Conservation (phyloP, 2,329 filamentous ascomycete genomes). For the Penicillium sp. region DNA sequence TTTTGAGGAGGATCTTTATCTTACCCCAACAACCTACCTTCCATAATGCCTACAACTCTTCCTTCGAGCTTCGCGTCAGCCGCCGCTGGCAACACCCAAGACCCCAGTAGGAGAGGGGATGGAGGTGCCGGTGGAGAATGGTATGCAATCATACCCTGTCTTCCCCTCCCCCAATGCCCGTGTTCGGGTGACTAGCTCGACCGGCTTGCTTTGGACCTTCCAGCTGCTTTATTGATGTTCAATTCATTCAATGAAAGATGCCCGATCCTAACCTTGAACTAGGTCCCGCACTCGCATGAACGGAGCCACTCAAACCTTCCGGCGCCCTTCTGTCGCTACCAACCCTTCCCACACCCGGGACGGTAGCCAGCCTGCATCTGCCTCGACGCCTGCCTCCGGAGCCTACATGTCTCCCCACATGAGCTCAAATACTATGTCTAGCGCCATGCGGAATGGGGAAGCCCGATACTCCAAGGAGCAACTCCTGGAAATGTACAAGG, state of each 20-base stretch:
- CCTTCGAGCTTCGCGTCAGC: constrained; percentile 82
- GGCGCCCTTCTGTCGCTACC: constrained; percentile 60
- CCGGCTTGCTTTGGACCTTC: neutral
- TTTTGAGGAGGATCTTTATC: constrained; percentile 25
- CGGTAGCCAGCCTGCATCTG: constrained; percentile 39
- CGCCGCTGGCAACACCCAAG: constrained; percentile 69
- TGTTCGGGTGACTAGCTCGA: neutral
- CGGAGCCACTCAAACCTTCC: constrained; percentile 66
- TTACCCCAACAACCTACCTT: constrained; percentile 20
- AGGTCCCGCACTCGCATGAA: constrained; percentile 63
- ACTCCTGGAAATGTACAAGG: constrained; percentile 69
- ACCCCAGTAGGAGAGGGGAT: constrained; percentile 60
- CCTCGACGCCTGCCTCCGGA: constrained; percentile 42
- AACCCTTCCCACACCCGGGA: constrained; percentile 50
- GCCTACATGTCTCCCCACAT: constrained; percentile 63
- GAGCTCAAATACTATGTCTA: constrained; percentile 50
- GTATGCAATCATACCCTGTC: constrained; percentile 49
- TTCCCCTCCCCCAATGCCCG: neutral
- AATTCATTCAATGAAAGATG: constrained; percentile 9
- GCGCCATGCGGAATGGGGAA: constrained; percentile 53
- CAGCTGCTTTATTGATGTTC: neutral
- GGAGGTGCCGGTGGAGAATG: constrained; percentile 66
- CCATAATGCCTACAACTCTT: constrained; percentile 68
- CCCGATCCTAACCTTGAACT: constrained; percentile 18
- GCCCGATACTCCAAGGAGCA: constrained; percentile 75